These are phyloP conservation scores for Aquilaria sinensis DNA, from an alignment of 345 rosid genomes.

Conservation along the genomic window DNA sequence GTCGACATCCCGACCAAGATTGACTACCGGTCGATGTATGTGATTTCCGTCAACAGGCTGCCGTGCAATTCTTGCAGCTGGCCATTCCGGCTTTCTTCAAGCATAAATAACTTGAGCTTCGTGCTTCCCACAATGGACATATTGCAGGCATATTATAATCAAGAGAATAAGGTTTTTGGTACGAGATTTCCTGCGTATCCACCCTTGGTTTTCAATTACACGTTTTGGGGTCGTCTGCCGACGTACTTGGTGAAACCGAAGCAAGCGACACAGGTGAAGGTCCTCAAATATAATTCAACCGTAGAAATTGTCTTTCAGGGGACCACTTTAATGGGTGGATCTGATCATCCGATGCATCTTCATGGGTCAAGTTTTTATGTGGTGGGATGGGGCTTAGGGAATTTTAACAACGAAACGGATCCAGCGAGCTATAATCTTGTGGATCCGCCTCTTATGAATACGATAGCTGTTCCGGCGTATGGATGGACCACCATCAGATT, in stretches of 20 bases:
- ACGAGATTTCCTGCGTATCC: conserved; percentile 11
- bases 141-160: conserved; percentile 41
- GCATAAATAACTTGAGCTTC: conserved; percentile 39
- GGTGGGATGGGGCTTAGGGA: conserved; percentile 17
- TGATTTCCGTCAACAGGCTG: conserved; percentile 10
- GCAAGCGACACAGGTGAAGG: conserved; percentile 3
- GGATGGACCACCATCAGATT: conserved; percentile 23
- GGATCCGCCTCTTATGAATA: conserved; percentile 20
- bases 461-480: conserved; percentile 3
- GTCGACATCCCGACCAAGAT: conserved; percentile 21
- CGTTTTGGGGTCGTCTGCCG: neutral
- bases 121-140: conserved; percentile 16
- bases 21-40: conserved; percentile 12
- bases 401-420: conserved; percentile 9
- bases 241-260: too few relatives aligned
- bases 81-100: neutral
- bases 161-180: neutral
- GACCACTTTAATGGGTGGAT: neutral
- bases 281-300: conserved; percentile 12
- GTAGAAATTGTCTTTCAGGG: conserved; percentile 23
- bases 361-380: conserved; percentile 27
- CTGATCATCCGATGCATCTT: conserved; percentile 25
- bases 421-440: conserved; percentile 15
- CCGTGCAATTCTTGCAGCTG: neutral
- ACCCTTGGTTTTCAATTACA: conserved; percentile 4